Evolutionary conservation across 2,329 filamentous ascomycete genomes (phyloP).

Genomic region (Colletotrichum graminicola): DNA sequence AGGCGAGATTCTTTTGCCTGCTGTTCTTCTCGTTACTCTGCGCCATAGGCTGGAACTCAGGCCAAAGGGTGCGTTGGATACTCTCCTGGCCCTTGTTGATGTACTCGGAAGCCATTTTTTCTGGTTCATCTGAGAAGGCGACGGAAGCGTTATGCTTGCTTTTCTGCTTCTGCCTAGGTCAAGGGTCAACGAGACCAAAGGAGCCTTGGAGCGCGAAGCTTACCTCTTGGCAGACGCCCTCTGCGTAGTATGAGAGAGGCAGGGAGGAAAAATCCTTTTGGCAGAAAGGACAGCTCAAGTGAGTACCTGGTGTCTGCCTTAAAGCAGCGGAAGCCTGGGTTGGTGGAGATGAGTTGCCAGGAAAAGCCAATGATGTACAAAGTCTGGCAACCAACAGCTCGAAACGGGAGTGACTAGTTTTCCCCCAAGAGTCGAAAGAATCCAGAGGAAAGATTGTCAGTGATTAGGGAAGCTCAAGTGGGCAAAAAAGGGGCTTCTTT

Average conservation of each 20-base stretch:
- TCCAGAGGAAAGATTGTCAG: background rate
- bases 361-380: background rate
- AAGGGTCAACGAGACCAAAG: background rate
- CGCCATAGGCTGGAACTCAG: background rate
- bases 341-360: background rate
- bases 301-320: background rate
- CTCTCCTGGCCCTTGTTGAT: background rate
- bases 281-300: background rate
- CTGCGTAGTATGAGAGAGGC: background rate
- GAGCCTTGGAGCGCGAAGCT: background rate
- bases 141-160: background rate
- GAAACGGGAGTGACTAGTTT: background rate
- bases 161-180: background rate
- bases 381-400: background rate
- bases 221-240: background rate
- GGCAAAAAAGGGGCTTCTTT: background rate
- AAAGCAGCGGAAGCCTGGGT: background rate
- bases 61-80: conserved; percentile 18
- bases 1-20: background rate
- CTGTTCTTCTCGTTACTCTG: background rate
- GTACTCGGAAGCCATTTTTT: conserved; percentile 17
- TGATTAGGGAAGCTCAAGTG: background rate
- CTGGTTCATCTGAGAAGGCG: background rate
- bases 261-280: background rate
- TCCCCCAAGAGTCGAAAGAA: background rate